A percentile compares a stretch with the other conserved stretches of the same genome.
Evolutionary conservation across 2,329 filamentous ascomycete genomes (phyloP).

Genomic region (Bipolaris gigantea): DNA sequence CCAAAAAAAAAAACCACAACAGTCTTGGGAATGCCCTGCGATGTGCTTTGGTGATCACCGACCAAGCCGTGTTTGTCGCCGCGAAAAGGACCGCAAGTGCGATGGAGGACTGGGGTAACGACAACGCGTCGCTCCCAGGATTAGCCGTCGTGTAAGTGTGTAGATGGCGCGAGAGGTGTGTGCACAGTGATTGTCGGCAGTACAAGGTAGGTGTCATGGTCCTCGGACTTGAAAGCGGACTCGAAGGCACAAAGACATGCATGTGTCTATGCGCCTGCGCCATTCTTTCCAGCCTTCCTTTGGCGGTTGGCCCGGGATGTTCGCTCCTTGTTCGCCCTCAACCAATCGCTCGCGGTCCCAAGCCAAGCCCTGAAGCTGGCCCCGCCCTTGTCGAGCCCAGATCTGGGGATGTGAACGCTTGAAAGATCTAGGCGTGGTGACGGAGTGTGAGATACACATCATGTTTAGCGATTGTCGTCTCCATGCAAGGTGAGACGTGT

Average conservation of each 20-base stretch:
- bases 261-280: conserved; percentile 7
- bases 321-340: conserved; percentile 8
- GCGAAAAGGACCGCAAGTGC: background rate
- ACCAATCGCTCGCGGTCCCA: conserved; percentile 10
- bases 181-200: background rate
- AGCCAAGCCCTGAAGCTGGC: conserved; percentile 12
- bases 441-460: background rate
- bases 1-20: background rate
- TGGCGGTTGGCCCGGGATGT: conserved; percentile 14
- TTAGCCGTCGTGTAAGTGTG: background rate
- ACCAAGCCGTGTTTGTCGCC: background rate
- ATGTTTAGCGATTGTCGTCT: background rate
- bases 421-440: conserved; percentile 4
- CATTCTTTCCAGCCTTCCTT: conserved; percentile 11
- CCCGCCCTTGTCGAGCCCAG: conserved; percentile 15
- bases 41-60: conserved; percentile 4
- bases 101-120: background rate
- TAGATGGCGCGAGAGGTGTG: background rate
- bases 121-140: background rate
- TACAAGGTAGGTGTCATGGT: background rate
- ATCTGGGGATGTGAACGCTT: conserved; percentile 15
- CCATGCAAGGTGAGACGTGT: background rate
- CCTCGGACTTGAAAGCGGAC: conserved; percentile 2
- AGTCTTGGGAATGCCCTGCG: background rate
- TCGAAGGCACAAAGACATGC: conserved; percentile 11